Conservation (phyloP, 2,329 filamentous ascomycete genomes). For the Colletotrichum filicis region DNA sequence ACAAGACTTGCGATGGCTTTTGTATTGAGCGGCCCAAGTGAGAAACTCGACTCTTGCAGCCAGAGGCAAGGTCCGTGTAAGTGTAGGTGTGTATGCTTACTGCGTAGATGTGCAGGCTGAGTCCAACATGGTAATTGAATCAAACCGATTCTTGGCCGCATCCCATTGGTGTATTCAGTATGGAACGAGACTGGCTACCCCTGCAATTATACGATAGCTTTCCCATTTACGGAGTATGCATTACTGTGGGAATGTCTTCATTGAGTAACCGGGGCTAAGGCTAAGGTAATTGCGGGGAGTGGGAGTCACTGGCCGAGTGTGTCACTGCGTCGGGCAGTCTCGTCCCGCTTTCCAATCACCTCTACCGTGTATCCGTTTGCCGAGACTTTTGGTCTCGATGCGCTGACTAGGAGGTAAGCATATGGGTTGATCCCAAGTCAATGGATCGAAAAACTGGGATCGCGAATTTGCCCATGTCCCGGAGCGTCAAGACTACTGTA, state of each 20-base stretch:
- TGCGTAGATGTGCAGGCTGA: neutral
- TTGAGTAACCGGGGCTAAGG: neutral
- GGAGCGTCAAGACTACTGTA: neutral
- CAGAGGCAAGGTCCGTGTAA: neutral
- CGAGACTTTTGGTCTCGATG: too few relatives aligned
- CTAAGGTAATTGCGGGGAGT: neutral
- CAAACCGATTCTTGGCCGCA: neutral
- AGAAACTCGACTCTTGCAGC: neutral
- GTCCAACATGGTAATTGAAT: neutral
- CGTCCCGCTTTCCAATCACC: neutral
- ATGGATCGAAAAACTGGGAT: neutral
- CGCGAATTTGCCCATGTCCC: neutral
- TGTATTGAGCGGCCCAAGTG: neutral
- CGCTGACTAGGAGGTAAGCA: too few relatives aligned
- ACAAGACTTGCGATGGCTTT: neutral
- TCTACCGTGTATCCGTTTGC: neutral
- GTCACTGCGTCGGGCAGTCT: neutral
- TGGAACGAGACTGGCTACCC: neutral
- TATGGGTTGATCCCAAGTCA: too few relatives aligned
- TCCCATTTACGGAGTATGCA: neutral
- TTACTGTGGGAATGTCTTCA: neutral
- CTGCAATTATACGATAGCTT: neutral
- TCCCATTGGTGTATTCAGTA: neutral
- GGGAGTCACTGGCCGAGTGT: constrained; percentile 9
- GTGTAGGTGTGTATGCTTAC: neutral